phyloP scores from a whole-genome alignment of 345 rosid species.

The Crucihimalaya himalaica region DNA sequence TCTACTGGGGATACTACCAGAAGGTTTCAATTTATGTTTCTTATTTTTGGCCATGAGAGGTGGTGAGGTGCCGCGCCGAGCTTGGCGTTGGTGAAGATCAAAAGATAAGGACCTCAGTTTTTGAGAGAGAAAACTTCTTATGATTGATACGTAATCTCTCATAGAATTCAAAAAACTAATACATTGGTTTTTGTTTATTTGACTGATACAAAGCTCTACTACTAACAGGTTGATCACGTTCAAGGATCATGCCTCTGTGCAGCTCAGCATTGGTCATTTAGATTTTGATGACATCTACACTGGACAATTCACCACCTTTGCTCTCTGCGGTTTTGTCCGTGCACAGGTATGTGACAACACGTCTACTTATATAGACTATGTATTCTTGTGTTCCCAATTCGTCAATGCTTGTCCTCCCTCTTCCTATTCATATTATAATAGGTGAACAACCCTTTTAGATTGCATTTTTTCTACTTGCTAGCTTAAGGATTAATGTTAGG shows the following conservation, averaged over 20 bases:
- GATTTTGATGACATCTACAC: slow-evolving; percentile 59
- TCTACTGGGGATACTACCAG: too few relatives aligned
- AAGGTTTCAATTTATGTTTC: too few relatives aligned
- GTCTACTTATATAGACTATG: not conserved
- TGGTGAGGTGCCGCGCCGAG: too few relatives aligned
- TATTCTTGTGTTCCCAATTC: not conserved
- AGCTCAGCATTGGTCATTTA: slow-evolving; percentile 60
- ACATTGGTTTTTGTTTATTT: not conserved
- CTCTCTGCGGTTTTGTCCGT: slow-evolving; percentile 63
- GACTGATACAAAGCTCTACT: slow-evolving; percentile 51
- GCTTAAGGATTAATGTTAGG: not conserved
- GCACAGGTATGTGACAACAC: slow-evolving; percentile 48
- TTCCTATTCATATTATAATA: not conserved
- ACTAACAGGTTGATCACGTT: slow-evolving; percentile 68
- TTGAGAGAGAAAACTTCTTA: too few relatives aligned
- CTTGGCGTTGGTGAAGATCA: too few relatives aligned
- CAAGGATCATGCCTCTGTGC: slow-evolving; percentile 47
- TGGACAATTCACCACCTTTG: slow-evolving; percentile 54
- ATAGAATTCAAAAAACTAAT: not conserved
- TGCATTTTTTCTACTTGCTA: not conserved
- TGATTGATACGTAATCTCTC: not conserved
- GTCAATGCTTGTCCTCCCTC: not conserved
- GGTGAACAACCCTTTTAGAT: not conserved
- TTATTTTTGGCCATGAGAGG: too few relatives aligned
- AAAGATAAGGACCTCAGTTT: too few relatives aligned